Evolutionary conservation across 371 early-diverging fungal genomes (phyloP).

Genomic region (Syncephalastrum racemosum): DNA sequence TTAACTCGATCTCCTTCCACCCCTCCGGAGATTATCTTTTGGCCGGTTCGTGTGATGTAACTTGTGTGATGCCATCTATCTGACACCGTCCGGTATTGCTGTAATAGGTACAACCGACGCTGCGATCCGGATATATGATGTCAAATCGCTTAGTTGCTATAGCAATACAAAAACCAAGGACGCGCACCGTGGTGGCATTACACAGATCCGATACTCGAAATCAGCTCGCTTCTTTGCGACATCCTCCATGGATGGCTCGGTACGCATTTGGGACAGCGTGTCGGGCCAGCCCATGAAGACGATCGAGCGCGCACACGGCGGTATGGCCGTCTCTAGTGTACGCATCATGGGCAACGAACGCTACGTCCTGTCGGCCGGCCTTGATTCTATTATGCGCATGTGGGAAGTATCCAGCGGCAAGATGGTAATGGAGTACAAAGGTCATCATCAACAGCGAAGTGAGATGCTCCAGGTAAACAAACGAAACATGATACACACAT

Average conservation of each 20-base stretch:
- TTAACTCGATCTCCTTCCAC: constrained; percentile 80
- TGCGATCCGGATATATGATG: constrained; percentile 82
- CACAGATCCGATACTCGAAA: constrained; percentile 72
- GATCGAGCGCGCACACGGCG: constrained; percentile 75
- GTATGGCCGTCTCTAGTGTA: constrained; percentile 72
- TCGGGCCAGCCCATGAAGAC: constrained; percentile 70
- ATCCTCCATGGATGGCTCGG: constrained; percentile 80
- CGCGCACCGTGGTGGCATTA: constrained; percentile 67
- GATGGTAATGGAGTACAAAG: constrained; percentile 64
- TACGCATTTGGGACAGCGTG: constrained; percentile 86
- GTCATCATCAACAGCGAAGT: constrained; percentile 55
- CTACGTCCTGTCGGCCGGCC: constrained; percentile 78
- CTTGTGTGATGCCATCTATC: neutral
- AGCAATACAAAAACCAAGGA: constrained; percentile 53
- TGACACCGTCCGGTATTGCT: too few relatives aligned
- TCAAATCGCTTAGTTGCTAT: constrained; percentile 79
- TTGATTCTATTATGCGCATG: constrained; percentile 71
- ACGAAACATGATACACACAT: neutral
- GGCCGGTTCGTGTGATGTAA: constrained; percentile 33
- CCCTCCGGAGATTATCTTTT: constrained; percentile 82
- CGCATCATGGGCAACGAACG: constrained; percentile 72
- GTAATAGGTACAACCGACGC: constrained; percentile 68
- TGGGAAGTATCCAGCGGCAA: constrained; percentile 86
- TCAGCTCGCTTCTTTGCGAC: constrained; percentile 75
- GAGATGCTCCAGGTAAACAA: constrained; percentile 41